These are phyloP conservation scores for Coemansia sp. DNA, from an alignment of 192 early-diverging fungal species.

Conservation along the genomic window DNA sequence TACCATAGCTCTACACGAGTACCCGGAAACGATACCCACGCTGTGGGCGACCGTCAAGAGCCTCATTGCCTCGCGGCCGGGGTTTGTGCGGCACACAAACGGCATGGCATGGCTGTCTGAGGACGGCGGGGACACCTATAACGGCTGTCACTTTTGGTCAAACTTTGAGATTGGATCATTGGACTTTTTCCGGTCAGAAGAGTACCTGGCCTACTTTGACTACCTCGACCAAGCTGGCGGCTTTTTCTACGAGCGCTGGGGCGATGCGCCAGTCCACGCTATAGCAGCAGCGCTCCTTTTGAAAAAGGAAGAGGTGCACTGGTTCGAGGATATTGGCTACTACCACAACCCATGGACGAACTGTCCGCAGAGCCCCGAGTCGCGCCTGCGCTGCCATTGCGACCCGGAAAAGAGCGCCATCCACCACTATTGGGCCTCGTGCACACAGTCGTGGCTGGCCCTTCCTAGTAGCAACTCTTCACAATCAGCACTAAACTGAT, in stretches of 20 bases:
- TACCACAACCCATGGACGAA: constrained; percentile 63
- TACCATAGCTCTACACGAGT: constrained; percentile 66
- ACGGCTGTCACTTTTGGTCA: constrained; percentile 77
- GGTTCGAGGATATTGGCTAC: constrained; percentile 78
- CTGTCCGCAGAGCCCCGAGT: constrained; percentile 40
- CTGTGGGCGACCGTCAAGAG: constrained; percentile 65
- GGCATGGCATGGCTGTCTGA: constrained; percentile 62
- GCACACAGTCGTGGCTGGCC: constrained; percentile 37
- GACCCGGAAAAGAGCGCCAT: constrained; percentile 50
- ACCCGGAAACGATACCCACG: constrained; percentile 60
- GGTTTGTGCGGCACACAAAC: constrained; percentile 53
- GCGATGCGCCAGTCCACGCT: constrained; percentile 68
- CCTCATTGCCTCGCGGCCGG: constrained; percentile 34
- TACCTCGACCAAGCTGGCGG: constrained; percentile 63
- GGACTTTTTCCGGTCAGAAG: constrained; percentile 56
- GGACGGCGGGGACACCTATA: constrained; percentile 58
- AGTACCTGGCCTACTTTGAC: constrained; percentile 63
- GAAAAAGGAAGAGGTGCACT: constrained; percentile 66
- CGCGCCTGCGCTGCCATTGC: constrained; percentile 52
- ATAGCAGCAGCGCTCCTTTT: constrained; percentile 65
- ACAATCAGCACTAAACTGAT: not conserved
- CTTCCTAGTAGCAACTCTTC: constrained; percentile 23
- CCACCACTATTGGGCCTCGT: constrained; percentile 53
- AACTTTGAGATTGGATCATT: constrained; percentile 76
- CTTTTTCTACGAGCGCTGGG: constrained; percentile 70